Evolutionary conservation across 805 yeast species (phyloP).

Genomic region (Aciculoconidium aculeatum): DNA sequence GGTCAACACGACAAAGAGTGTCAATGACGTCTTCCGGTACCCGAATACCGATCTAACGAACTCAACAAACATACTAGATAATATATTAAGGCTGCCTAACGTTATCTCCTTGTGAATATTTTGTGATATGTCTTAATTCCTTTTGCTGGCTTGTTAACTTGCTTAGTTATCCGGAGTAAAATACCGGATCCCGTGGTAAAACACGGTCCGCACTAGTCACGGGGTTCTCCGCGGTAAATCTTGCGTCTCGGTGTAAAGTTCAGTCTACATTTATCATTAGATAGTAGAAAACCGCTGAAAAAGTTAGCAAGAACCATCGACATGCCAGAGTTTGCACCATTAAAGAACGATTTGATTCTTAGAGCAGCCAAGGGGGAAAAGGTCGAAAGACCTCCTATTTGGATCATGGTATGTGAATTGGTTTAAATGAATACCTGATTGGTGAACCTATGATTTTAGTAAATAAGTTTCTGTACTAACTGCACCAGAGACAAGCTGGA

Average conservation of each 20-base stretch:
- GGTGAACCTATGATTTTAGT: too few species aligned
- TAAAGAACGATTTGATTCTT: constrained; percentile 84
- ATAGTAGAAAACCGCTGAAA: neutral
- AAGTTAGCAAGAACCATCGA: constrained; percentile 1
- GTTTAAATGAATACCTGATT: neutral
- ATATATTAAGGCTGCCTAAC: too few species aligned
- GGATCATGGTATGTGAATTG: constrained; percentile 67
- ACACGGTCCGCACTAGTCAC: too few species aligned
- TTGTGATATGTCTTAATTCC: too few species aligned
- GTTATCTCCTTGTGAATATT: too few species aligned
- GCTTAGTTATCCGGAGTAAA: too few species aligned
- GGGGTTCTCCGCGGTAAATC: too few species aligned
- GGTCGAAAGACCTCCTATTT: constrained; percentile 95
- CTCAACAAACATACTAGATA: constrained; percentile 18
- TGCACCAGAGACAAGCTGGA: constrained; percentile 83
- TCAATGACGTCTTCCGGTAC: constrained; percentile 68
- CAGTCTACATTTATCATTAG: too few species aligned
- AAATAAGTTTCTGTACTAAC: constrained; percentile 10
- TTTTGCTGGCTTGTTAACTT: too few species aligned
- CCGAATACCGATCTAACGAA: constrained; percentile 48
- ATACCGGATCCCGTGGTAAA: too few species aligned
- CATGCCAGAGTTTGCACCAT: constrained; percentile 55
- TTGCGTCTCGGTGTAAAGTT: too few species aligned
- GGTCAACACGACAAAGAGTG: constrained; percentile 48
- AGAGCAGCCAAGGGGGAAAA: constrained; percentile 87